A percentile compares a stretch with the other conserved stretches of the same genome.
These are phyloP conservation scores for Otatea glauca DNA, from an alignment of 176 grass and related monocot genomes.

Conservation along the genomic window DNA sequence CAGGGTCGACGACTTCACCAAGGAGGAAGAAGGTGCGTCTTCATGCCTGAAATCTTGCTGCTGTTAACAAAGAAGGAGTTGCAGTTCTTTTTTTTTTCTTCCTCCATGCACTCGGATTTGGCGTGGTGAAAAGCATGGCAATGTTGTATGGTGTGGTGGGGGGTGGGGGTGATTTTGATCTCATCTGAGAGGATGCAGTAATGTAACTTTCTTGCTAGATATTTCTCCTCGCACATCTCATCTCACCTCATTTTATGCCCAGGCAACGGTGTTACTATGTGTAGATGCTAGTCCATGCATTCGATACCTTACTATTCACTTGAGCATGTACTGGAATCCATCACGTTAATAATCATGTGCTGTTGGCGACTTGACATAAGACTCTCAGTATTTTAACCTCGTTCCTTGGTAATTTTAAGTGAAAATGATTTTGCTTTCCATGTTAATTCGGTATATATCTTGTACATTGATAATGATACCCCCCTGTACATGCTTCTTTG, in stretches of 20 bases:
- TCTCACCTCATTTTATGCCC: neutral
- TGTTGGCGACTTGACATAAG: neutral
- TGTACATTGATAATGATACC: neutral
- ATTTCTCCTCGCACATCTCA: neutral
- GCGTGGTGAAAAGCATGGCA: neutral
- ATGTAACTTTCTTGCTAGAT: neutral
- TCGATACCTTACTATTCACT: neutral
- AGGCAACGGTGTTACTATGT: neutral
- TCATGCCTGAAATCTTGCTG: slow-evolving; percentile 11
- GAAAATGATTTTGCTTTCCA: neutral
- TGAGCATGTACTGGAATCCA: neutral
- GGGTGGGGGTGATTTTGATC: neutral
- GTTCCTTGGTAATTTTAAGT: neutral
- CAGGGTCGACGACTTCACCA: slow-evolving; percentile 70
- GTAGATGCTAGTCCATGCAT: neutral
- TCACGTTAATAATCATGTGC: neutral
- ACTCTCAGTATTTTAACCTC: neutral
- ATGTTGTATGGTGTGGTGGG: neutral
- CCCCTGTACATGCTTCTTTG: neutral
- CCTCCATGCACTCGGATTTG: too few species aligned
- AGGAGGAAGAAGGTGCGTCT: slow-evolving; percentile 75
- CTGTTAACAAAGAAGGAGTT: neutral
- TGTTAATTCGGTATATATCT: neutral
- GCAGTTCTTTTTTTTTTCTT: neutral
- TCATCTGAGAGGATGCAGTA: neutral